Evolutionary conservation across 169 alveolate genomes (phyloP), one percentile per base, ranked within the genome.

Genomic region (Plasmodium cynomolgi): DNA sequence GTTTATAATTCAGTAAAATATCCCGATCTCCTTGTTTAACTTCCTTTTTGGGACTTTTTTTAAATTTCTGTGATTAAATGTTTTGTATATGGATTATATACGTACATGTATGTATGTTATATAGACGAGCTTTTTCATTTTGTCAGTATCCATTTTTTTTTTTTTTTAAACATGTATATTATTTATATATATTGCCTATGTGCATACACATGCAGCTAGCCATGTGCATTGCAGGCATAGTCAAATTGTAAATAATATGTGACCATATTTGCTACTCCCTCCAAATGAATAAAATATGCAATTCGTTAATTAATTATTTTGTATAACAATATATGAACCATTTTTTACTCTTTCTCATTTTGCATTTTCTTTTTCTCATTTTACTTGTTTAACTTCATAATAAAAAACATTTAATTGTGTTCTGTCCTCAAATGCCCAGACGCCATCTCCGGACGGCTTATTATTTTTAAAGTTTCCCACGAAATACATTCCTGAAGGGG

Each of bases 401-500:
- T 84, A 84, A 84, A 44, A 75, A 44, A 84, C 93, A 50, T 84
- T 84, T 73, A 84, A 72, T 84, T 84, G 93, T 29, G 93, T 54
- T 75, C 41, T 56, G 33, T 84, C 84, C 68, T 75, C 79, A 44
- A 84, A 84, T 47, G 62, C 75, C 93, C 93, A 84, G 37, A 74
- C 26, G 34, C 93, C 93, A 26, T 84, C 84, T 13, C 93, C 93
- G 3, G 20, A 73, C 2, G 93, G 93, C 58, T 84, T 73, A 33
- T 84, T 84, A 17, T 84, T 39, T 47, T 54, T 72, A 39, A 84
- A 84, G 77, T 74, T 84, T 20, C 93, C 93, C 79, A 84, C 80
- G 41, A 84, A 84, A 58, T 84, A 84, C 20, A 17, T 84, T 20
- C 93, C 93, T 84, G 44, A 41, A 72, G 34, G 58, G 13, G 31